Evolutionary conservation across 306 rosid species (phyloP), one percentile per base, ranked within the genome.

Genomic region (Dryas alaskensis): DNA sequence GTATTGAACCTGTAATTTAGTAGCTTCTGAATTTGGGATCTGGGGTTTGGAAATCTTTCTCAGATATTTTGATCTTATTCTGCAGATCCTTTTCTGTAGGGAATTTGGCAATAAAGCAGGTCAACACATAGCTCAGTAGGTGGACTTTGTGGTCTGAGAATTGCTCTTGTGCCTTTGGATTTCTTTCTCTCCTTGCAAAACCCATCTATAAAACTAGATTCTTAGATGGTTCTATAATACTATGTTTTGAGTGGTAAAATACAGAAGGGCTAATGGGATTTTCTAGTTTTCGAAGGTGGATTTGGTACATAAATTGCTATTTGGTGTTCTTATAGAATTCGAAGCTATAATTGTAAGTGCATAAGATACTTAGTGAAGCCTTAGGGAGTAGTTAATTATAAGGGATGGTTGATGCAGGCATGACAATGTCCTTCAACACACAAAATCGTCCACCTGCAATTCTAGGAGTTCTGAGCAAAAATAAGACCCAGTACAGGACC

Each of bases 341-440:
- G 59, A 6, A 68, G 60, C 73, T 39, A 16, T 31, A 50, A 14
- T 22, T 7, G 22, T 22, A 19, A 67, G n/a, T 67, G 7, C 60
- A 31, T 49, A 57, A n/a, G 14, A 14, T 13, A 31, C 37, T 31
- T 31, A 31, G 37, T 31, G 37, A 31, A 31, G 37, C 37, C 37
- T 31, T 31, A 31, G 37, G 37, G 5, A 53, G 27, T 66, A 37
- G 16, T 6, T 17, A 25, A 16, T 53, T 31, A 10, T 44, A 74
- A 60, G 75, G 47, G 31, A 71, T 87, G 89, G 39, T 81, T 70
- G 80, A 77, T 63, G 80, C 83, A 54, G 69, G 78, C 42, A 73
- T 87, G 63, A 19, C 77, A 63, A 73, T 86, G 82, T 78, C 84
- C 10, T 16, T 78, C 49, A 80, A 81, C 60, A 52, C 79, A 44